These are phyloP conservation scores for Pseudomonodictys pantanalensis DNA, from an alignment of 495 filamentous ascomycete genomes.

Conservation along the genomic window DNA sequence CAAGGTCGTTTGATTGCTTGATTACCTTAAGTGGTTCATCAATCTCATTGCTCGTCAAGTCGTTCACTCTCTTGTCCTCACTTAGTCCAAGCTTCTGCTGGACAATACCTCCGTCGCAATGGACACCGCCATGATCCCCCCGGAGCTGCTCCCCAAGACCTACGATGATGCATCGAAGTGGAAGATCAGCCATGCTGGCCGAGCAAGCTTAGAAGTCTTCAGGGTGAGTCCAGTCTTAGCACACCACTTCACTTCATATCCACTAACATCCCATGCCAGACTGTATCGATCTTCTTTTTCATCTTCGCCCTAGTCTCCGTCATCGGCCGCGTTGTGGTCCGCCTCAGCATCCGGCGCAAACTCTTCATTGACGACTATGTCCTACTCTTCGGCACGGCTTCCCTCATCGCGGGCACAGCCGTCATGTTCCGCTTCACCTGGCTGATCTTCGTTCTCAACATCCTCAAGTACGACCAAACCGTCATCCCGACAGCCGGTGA, in stretches of 20 bases:
- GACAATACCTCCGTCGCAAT: no score
- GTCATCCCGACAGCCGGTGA: not conserved
- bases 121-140: no score
- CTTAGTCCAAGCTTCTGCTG: no score
- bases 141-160: not conserved
- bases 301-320: not conserved
- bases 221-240: no score
- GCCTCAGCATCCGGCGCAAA: not conserved
- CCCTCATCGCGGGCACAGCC: not conserved
- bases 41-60: no score
- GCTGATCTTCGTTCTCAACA: not conserved
- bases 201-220: not conserved
- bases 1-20: no score
- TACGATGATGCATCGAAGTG: not conserved
- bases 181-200: not conserved
- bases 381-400: not conserved
- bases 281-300: not conserved
- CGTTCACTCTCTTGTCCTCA: no score
- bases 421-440: not conserved
- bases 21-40: no score
- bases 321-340: not conserved
- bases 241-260: no score
- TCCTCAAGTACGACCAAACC: not conserved
- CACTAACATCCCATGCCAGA: not conserved
- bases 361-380: not conserved